Percentiles rank a stretch among this genome's conserved stretches.
phyloP scores from a whole-genome alignment of 2,329 filamentous ascomycete genomes.

The Bipolaris victoriae region DNA sequence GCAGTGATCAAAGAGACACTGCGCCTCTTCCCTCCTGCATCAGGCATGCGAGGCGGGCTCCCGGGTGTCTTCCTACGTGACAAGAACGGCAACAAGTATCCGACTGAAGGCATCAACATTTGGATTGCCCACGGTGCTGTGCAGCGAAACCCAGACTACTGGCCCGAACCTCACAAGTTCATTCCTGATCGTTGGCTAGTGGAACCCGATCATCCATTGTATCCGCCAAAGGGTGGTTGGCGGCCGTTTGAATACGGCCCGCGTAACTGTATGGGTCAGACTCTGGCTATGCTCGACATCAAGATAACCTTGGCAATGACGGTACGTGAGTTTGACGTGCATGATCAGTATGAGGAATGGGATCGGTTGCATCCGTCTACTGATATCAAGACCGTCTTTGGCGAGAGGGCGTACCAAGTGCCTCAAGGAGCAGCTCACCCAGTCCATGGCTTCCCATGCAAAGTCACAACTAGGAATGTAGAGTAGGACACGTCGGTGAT shows the following conservation, averaged over 20 bases:
- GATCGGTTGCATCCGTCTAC: constrained; percentile 10
- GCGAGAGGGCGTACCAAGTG: constrained; percentile 21
- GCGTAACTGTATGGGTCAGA: constrained; percentile 32
- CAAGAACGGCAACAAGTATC: constrained; percentile 27
- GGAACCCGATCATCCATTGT: constrained; percentile 18
- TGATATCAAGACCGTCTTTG: constrained; percentile 7
- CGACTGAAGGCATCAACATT: constrained; percentile 25
- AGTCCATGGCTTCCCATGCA: constrained; percentile 48
- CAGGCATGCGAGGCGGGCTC: constrained; percentile 32
- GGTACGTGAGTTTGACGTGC: constrained; percentile 28
- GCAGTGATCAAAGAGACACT: constrained; percentile 48
- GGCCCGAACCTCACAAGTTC: constrained; percentile 28
- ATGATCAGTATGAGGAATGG: constrained; percentile 22
- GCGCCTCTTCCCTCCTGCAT: constrained; percentile 42
- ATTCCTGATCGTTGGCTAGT: constrained; percentile 35
- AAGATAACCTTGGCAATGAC: constrained; percentile 22
- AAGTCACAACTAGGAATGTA: constrained; percentile 1
- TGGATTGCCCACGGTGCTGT: constrained; percentile 26
- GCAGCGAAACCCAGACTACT: constrained; percentile 26
- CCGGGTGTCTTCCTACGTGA: constrained; percentile 23
- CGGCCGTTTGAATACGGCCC: constrained; percentile 51
- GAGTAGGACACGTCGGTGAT: neutral
- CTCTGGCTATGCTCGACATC: constrained; percentile 25
- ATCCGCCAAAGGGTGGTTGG: constrained; percentile 28
- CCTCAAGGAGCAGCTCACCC: constrained; percentile 24